Base-by-base conservation (phyloP, 1,284 basidiomycete species). In the Ceratobasidium sp. region DNA sequence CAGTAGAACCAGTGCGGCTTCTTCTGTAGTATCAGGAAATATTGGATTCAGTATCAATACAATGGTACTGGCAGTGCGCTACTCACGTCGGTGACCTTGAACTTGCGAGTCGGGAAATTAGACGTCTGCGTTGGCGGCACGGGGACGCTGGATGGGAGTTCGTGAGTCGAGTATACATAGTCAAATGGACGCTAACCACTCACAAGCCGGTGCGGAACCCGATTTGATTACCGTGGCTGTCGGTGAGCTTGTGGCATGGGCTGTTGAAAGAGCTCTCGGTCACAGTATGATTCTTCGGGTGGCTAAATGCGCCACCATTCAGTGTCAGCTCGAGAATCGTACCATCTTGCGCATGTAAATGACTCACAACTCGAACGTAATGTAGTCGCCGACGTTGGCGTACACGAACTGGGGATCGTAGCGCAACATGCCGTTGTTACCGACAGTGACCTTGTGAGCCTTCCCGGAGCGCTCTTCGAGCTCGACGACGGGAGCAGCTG, bases 1-100 rank as follows among this genome's bases (percentile, higher is more conserved):
- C 75, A 76, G 75, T 76, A 69, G 54, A 76, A 71, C 75, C 75
- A 76, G 53, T 73, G 71, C 7, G 75, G 68, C 16, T 74, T 64
- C 19, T 53, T 31, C 56, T 56, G 41, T 41, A 54, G 2, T 8
- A 34, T 34, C 34, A 8, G 2, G n/a, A n/a, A n/a, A n/a, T n/a
- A n/a, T n/a, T n/a, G n/a, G n/a, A n/a, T n/a, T n/a, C n/a, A n/a
- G n/a, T n/a, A n/a, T n/a, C n/a, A n/a, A n/a, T n/a, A n/a, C n/a
- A n/a, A n/a, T n/a, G n/a, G n/a, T n/a, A n/a, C n/a, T n/a, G n/a
- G n/a, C n/a, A n/a, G n/a, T n/a, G n/a, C n/a, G n/a, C n/a, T n/a
- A n/a, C n/a, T n/a, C n/a, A n/a, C n/a, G n/a, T n/a, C n/a, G n/a
- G n/a, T n/a, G n/a, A n/a, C n/a, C n/a, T n/a, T n/a, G n/a, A n/a